These are phyloP conservation scores for Incumbomyces lentus DNA, from an alignment of 2,329 filamentous ascomycete genomes.

Conservation along the genomic window DNA sequence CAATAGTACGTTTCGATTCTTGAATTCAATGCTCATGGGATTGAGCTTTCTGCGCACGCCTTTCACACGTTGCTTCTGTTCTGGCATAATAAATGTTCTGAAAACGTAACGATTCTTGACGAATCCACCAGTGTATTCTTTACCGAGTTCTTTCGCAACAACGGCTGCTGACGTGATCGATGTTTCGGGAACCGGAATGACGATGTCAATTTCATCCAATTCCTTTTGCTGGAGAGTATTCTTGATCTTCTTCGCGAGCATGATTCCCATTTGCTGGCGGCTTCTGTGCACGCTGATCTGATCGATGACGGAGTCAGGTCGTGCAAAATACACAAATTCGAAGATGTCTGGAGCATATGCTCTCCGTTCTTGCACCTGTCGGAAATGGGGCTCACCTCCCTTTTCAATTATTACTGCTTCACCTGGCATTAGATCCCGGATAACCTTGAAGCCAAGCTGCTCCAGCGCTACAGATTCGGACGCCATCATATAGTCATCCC, in stretches of 20 bases:
- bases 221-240: constrained; percentile 56
- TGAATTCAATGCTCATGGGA: constrained; percentile 75
- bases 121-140: constrained; percentile 70
- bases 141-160: constrained; percentile 63
- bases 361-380: constrained; percentile 58
- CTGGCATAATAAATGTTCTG: constrained; percentile 79
- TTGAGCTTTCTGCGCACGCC: constrained; percentile 84
- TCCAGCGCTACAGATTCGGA: constrained; percentile 77
- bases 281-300: constrained; percentile 78
- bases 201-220: constrained; percentile 64
- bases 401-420: constrained; percentile 80
- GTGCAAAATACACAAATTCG: constrained; percentile 78
- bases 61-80: constrained; percentile 69
- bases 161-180: constrained; percentile 69
- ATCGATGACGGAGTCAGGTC: constrained; percentile 73
- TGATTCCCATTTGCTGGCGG: constrained; percentile 75
- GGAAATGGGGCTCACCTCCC: constrained; percentile 61
- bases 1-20: constrained; percentile 66
- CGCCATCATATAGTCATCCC: constrained; percentile 79
- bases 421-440: constrained; percentile 69
- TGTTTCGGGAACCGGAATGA: constrained; percentile 78
- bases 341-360: constrained; percentile 78
- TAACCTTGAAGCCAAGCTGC: constrained; percentile 68
- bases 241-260: constrained; percentile 64
- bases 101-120: constrained; percentile 86